phyloP scores from a whole-genome alignment of 192 early-diverging fungal species.

The Entomortierella lignicola region DNA sequence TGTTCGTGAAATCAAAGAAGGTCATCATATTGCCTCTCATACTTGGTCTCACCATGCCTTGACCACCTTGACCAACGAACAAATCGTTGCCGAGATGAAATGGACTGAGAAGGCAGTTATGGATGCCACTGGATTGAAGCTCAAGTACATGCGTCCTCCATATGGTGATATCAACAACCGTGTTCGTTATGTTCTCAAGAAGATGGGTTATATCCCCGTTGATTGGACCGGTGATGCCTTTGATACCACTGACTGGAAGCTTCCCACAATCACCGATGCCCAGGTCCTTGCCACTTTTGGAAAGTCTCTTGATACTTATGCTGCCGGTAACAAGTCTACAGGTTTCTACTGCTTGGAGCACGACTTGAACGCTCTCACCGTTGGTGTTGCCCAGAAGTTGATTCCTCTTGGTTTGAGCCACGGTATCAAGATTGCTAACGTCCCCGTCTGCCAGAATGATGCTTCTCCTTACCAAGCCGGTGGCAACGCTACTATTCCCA shows the following conservation, averaged over 20 bases:
- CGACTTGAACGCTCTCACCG: background rate
- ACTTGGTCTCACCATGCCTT: slow-evolving; percentile 72
- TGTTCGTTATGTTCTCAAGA: slow-evolving; percentile 67
- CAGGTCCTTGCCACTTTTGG: background rate
- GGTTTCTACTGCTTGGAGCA: slow-evolving; percentile 30
- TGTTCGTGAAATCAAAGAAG: slow-evolving; percentile 31
- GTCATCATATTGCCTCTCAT: slow-evolving; percentile 63
- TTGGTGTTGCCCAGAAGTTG: slow-evolving; percentile 12
- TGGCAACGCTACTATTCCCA: background rate
- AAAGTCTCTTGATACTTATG: slow-evolving; percentile 9
- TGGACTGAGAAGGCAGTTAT: slow-evolving; percentile 66
- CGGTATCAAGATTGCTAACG: slow-evolving; percentile 4
- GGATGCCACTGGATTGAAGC: slow-evolving; percentile 57
- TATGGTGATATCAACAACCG: slow-evolving; percentile 79
- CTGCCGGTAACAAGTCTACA: background rate
- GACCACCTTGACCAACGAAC: slow-evolving; percentile 67
- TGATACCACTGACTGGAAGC: slow-evolving; percentile 27
- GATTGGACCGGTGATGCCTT: slow-evolving; percentile 34
- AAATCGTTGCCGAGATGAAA: slow-evolving; percentile 71
- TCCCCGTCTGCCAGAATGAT: slow-evolving; percentile 16
- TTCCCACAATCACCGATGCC: background rate
- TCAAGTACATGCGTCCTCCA: slow-evolving; percentile 65
- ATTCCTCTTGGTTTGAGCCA: background rate
- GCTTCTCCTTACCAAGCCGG: slow-evolving; percentile 14
- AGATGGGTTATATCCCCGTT: slow-evolving; percentile 63